phyloP scores from a whole-genome alignment of 2,329 filamentous ascomycete genomes.

The Claviceps sp. region DNA sequence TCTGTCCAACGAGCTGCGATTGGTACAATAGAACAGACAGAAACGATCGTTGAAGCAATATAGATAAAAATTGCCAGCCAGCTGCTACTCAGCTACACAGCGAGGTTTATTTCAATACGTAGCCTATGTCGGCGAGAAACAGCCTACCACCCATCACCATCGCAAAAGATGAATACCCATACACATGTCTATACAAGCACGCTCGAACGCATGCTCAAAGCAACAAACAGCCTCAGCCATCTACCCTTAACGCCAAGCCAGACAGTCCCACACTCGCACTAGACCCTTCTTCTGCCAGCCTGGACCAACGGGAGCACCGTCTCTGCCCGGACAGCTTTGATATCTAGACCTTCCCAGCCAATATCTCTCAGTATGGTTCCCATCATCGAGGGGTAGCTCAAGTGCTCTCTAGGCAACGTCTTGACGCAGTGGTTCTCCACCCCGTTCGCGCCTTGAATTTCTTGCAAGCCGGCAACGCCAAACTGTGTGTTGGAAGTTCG shows the following conservation, averaged over 20 bases:
- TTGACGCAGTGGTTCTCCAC: conserved; percentile 58
- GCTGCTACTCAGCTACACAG: too few species aligned
- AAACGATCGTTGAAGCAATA: too few species aligned
- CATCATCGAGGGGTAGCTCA: conserved; percentile 55
- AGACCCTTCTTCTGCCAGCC: conserved; percentile 1
- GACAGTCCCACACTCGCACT: not conserved
- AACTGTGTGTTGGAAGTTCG: conserved; percentile 69
- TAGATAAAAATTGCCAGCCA: too few species aligned
- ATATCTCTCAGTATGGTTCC: conserved; percentile 54
- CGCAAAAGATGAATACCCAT: not conserved
- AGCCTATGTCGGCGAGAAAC: too few species aligned
- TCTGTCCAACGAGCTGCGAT: too few species aligned
- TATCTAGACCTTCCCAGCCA: conserved; percentile 53
- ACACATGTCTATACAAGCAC: not conserved
- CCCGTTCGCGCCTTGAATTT: conserved; percentile 49
- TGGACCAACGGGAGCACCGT: conserved; percentile 5
- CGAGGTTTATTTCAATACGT: too few species aligned
- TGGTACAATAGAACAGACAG: too few species aligned
- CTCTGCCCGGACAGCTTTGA: conserved; percentile 14
- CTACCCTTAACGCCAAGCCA: not conserved
- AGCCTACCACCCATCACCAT: too few species aligned
- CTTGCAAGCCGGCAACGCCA: conserved; percentile 73
- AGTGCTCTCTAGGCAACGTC: conserved; percentile 52
- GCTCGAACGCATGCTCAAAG: not conserved
- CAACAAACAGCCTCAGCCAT: not conserved